Base-by-base conservation (phyloP, 371 early-diverging fungal genomes). In the Actinomucor elegans region DNA sequence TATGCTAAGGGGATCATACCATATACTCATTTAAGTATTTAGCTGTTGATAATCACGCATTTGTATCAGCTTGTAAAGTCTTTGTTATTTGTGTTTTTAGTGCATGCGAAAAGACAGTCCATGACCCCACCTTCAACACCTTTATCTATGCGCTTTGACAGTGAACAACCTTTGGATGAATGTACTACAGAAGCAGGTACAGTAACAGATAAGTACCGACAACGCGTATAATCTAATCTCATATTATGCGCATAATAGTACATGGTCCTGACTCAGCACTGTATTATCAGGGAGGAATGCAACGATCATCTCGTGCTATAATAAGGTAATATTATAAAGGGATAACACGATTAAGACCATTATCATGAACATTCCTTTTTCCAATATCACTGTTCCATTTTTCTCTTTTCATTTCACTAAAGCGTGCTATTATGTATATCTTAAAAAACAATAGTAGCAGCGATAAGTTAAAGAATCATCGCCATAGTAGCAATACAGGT, bases 121-220 rank as follows among this genome's bases (percentile, higher is more conserved):
- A 52, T 52, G 29, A 52, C 52, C 31, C 52, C 52, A 29, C 52
- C 52, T 32, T n/a, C 24, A 29, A 52, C 52, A 41, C 52, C 52
- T 2, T n/a, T n/a, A n/a, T n/a, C n/a, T n/a, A n/a, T n/a, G n/a
- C n/a, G n/a, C n/a, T n/a, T n/a, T n/a, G n/a, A n/a, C n/a, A n/a
- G n/a, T n/a, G n/a, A n/a, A 23, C 45, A 45, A 21, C 37, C 18
- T 4, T 5, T 34, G 5, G 2, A 34, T n/a, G 12, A n/a, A 7
- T 15, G 4, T n/a, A 12, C 15, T 20, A 18, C 40, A 40, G 23
- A 8, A 40, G 7, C 40, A 40, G 11, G 11, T 20, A 21, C n/a
- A 11, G 5, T 24, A 40, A 40, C 21, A 40, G 12, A 29, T 4
- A 27, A 27, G 5, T 21, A 21, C n/a, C n/a, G n/a, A n/a, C n/a